A percentile compares a stretch with the other conserved stretches of the same genome.
phyloP scores from a whole-genome alignment of 495 filamentous ascomycete species.

The Neurospora sp. region DNA sequence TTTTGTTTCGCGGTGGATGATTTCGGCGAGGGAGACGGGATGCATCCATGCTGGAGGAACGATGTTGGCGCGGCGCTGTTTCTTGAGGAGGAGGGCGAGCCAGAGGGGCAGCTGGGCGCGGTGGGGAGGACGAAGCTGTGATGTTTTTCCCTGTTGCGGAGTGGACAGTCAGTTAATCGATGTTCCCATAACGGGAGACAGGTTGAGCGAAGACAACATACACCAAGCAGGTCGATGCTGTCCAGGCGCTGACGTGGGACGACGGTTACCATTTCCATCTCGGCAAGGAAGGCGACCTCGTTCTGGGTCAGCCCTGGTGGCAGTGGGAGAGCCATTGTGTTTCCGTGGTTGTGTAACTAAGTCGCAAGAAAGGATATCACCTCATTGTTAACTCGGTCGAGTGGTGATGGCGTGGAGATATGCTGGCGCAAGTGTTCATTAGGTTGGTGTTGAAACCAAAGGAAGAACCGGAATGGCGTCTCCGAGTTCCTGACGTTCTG shows the following conservation, averaged over 20 bases:
- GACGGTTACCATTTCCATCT: slow-evolving; percentile 91
- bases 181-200: neutral
- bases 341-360: neutral
- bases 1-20: slow-evolving; percentile 73
- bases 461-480: neutral
- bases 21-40: slow-evolving; percentile 55
- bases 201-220: slow-evolving; percentile 38
- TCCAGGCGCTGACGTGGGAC: slow-evolving; percentile 87
- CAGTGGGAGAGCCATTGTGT: slow-evolving; percentile 69
- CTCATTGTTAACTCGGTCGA: neutral
- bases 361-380: neutral
- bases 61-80: slow-evolving; percentile 90
- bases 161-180: neutral
- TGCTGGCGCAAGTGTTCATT: neutral
- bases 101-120: slow-evolving; percentile 77
- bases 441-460: neutral
- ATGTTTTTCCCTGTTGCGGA: slow-evolving; percentile 57
- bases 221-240: slow-evolving; percentile 69
- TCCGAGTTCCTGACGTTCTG: neutral
- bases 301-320: slow-evolving; percentile 74
- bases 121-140: slow-evolving; percentile 68
- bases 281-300: slow-evolving; percentile 91
- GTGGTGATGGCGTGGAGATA: neutral
- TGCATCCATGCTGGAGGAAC: slow-evolving; percentile 82
- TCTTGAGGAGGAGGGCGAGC: slow-evolving; percentile 95